phyloP scores from a whole-genome alignment of 345 rosid genomes.

The Aethionema arabicum region DNA sequence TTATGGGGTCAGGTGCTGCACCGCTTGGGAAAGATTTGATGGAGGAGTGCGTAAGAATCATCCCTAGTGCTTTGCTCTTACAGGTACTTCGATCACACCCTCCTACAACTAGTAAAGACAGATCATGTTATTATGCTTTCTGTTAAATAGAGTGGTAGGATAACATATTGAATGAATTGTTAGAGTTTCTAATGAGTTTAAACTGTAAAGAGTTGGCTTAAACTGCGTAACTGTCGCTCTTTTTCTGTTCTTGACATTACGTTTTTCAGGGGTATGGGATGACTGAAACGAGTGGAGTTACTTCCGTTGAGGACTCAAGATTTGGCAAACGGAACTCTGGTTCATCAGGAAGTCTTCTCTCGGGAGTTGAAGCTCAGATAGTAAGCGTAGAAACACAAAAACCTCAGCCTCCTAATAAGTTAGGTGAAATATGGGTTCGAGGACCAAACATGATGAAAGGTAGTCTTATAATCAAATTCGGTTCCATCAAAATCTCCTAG shows the following conservation, averaged over 20 bases:
- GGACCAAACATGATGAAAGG: conserved; percentile 95
- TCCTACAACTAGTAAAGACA: too few relatives aligned
- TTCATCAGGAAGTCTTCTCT: conserved; percentile 64
- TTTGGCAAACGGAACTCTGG: conserved; percentile 53
- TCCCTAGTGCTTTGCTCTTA: conserved; percentile 50
- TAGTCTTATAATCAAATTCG: conserved; percentile 19
- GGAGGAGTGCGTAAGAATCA: conserved; percentile 65
- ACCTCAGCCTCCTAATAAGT: conserved; percentile 72
- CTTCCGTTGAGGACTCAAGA: conserved; percentile 57
- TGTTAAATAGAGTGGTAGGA: too few relatives aligned
- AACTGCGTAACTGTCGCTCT: too few relatives aligned
- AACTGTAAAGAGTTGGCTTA: not conserved
- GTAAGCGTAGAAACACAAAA: conserved; percentile 56
- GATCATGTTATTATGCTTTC: too few relatives aligned
- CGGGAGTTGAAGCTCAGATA: conserved; percentile 77
- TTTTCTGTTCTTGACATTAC: not conserved
- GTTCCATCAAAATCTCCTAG: not conserved
- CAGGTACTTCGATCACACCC: conserved; percentile 49
- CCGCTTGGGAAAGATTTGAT: conserved; percentile 88
- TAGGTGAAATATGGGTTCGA: conserved; percentile 86
- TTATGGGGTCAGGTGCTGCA: conserved; percentile 81
- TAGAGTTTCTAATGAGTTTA: not conserved
- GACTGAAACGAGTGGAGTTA: conserved; percentile 77
- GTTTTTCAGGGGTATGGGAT: conserved; percentile 91
- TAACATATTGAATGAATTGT: too few relatives aligned